These are phyloP conservation scores for Cyanidiococcus yangmingshanensis DNA, from an alignment of 23 red algal genomes.

Conservation along the genomic window DNA sequence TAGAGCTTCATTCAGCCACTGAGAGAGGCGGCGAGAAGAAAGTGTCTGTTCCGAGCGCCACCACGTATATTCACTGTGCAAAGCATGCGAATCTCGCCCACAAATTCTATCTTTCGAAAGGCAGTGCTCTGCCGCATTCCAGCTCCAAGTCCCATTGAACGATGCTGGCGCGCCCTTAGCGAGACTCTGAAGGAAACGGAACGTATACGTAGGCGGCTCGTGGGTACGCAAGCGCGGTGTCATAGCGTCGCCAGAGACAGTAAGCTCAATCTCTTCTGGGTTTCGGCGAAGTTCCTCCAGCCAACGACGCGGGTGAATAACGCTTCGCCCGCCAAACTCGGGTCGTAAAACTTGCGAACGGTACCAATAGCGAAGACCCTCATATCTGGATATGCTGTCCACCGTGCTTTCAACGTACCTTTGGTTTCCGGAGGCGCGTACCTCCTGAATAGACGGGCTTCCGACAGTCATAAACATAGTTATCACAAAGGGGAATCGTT, in stretches of 20 bases:
- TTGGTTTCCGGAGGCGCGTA: not conserved
- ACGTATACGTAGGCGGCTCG: not conserved
- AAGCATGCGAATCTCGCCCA: not conserved
- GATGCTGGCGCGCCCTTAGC: not conserved
- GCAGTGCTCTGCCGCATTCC: not conserved
- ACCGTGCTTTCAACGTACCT: not conserved
- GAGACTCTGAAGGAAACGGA: not conserved
- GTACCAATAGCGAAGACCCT: not conserved
- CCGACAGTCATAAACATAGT: not conserved
- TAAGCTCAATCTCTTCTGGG: not conserved
- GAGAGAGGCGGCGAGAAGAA: not conserved
- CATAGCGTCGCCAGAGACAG: not conserved
- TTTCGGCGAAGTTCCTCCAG: not conserved
- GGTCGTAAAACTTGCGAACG: not conserved
- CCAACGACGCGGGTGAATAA: not conserved
- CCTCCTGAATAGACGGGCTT: not conserved
- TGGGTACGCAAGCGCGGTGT: not conserved
- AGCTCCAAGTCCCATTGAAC: not conserved
- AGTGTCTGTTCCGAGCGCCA: not conserved
- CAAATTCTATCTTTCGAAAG: not conserved
- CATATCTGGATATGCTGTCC: not conserved
- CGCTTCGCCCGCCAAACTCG: not conserved
- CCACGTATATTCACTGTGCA: not conserved
- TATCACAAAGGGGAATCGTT: not conserved
- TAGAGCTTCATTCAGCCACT: not conserved